phyloP scores from a whole-genome alignment of 495 filamentous ascomycete species.

The Daldinia childiae region DNA sequence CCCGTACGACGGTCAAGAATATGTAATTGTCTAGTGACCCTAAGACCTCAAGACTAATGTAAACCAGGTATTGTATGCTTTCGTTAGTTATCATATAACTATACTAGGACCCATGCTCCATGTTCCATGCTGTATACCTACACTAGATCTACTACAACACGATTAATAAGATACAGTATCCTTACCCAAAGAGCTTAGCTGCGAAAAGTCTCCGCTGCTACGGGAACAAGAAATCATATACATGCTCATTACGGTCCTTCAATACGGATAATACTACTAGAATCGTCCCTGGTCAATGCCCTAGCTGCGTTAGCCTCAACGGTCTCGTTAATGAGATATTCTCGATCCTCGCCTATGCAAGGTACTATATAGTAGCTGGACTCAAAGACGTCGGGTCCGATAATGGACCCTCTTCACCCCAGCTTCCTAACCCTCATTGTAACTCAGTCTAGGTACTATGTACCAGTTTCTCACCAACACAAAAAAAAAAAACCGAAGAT shows the following conservation, averaged over 20 bases:
- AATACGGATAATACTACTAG: conserved; percentile 25
- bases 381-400: conserved; percentile 25
- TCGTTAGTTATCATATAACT: no score
- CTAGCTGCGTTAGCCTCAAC: conserved; percentile 26
- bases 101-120: neutral
- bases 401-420: conserved; percentile 18
- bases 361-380: conserved; percentile 18
- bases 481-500: neutral
- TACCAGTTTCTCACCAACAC: neutral
- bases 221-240: conserved; percentile 34
- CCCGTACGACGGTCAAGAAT: neutral
- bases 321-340: conserved; percentile 23
- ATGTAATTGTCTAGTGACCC: neutral
- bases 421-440: conserved; percentile 14
- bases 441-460: conserved; percentile 24
- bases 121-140: no score
- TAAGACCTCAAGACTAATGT: neutral
- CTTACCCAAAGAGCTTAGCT: conserved; percentile 21
- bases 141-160: neutral
- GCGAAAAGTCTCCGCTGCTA: conserved; percentile 32
- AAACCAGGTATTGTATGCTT: neutral
- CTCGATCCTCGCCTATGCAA: conserved; percentile 32
- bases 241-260: conserved; percentile 19
- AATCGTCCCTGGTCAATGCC: conserved; percentile 13
- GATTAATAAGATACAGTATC: conserved; percentile 3